Conservation (phyloP, 78 protist genomes). For the Dictyostelium purpureum region DNA sequence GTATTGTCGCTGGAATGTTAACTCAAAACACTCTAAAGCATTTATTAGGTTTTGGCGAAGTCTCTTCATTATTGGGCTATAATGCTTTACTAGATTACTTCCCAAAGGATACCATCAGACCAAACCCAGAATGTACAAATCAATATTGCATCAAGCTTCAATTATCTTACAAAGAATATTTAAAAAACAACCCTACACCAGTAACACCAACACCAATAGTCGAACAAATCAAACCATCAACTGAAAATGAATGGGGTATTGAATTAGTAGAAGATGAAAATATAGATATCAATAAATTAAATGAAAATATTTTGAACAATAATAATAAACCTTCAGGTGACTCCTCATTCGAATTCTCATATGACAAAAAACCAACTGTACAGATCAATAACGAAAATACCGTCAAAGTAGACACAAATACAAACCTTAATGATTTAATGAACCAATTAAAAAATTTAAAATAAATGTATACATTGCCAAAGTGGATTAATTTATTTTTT, state of each 20-base stretch:
- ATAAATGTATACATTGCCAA: not conserved
- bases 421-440: conserved; percentile 50
- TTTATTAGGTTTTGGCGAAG: conserved; percentile 92
- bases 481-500: not conserved
- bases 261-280: conserved; percentile 25
- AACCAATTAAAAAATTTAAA: conserved; percentile 37
- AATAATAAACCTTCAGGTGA: not conserved
- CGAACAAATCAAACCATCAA: not conserved
- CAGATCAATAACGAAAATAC: conserved; percentile 20
- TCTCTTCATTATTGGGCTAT: conserved; percentile 92
- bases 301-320: not conserved
- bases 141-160: conserved; percentile 59
- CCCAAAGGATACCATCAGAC: conserved; percentile 88
- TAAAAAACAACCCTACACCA: conserved; percentile 13
- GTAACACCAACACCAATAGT: not conserved
- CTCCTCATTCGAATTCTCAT: conserved; percentile 22
- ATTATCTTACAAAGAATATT: conserved; percentile 38
- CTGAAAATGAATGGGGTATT: conserved; percentile 76
- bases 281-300: not conserved
- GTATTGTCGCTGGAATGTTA: conserved; percentile 95
- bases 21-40: conserved; percentile 96
- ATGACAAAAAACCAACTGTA: conserved; percentile 70
- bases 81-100: conserved; percentile 93
- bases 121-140: conserved; percentile 91
- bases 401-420: not conserved